phyloP scores from a whole-genome alignment of 192 early-diverging fungal genomes.

The Mortierella claussenii region DNA sequence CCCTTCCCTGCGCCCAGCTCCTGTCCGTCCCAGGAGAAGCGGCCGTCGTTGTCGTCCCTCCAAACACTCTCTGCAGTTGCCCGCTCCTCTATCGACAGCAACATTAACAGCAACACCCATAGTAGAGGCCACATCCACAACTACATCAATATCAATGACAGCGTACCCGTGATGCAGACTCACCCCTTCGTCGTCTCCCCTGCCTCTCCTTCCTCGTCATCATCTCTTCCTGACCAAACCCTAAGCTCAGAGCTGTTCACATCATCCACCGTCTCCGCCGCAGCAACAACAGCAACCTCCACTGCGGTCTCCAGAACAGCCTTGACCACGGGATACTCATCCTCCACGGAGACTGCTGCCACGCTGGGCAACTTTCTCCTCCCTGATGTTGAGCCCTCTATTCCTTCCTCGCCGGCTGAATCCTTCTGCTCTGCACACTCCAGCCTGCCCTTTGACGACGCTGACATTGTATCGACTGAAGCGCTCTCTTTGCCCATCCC shows the following conservation, averaged over 20 bases:
- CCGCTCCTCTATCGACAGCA: background rate
- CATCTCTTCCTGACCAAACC: background rate
- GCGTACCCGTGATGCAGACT: background rate
- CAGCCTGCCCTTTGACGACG: constrained; percentile 6
- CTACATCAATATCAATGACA: background rate
- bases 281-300: background rate
- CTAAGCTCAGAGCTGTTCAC: constrained; percentile 2
- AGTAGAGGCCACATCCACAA: too few relatives aligned
- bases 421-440: constrained; percentile 31
- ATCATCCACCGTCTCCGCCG: background rate
- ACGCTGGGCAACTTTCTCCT: constrained; percentile 6
- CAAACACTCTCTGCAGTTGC: constrained; percentile 1
- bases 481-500: too few relatives aligned
- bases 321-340: background rate
- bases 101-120: too few relatives aligned
- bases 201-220: constrained; percentile 1
- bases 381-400: background rate
- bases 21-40: constrained; percentile 1
- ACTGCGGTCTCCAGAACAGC: background rate
- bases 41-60: background rate
- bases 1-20: constrained; percentile 7
- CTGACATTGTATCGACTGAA: background rate
- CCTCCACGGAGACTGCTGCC: background rate
- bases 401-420: constrained; percentile 24
- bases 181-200: background rate